A percentile compares a stretch with the other conserved stretches of the same genome.
Evolutionary conservation across 805 yeast species (phyloP).

Genomic region (Kodamaea kaohsiungensis): DNA sequence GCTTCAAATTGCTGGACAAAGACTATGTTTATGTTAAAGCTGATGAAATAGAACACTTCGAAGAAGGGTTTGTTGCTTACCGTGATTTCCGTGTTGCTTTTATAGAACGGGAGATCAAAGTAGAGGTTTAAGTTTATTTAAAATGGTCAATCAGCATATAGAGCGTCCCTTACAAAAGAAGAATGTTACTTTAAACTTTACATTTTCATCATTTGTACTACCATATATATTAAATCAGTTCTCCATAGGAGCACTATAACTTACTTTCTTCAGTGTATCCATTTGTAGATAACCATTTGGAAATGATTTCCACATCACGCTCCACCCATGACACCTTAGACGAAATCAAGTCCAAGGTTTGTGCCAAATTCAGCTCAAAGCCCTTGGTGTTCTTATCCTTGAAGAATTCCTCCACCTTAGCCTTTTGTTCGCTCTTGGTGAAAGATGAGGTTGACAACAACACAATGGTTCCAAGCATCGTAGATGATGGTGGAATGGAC

Average conservation of each 20-base stretch:
- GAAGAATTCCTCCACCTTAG: constrained; percentile 53
- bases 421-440: constrained; percentile 54
- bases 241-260: constrained; percentile 3
- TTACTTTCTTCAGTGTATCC: constrained; percentile 24
- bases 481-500: constrained; percentile 75
- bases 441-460: constrained; percentile 60
- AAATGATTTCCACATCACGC: constrained; percentile 52
- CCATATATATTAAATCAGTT: background rate
- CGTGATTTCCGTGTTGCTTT: constrained; percentile 44
- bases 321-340: constrained; percentile 58
- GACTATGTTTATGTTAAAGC: constrained; percentile 16
- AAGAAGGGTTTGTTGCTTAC: constrained; percentile 39
- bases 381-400: constrained; percentile 58
- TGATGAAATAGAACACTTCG: constrained; percentile 29
- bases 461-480: constrained; percentile 79
- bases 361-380: constrained; percentile 63
- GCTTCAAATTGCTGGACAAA: constrained; percentile 31
- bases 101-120: constrained; percentile 24
- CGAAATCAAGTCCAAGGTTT: constrained; percentile 59
- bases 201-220: background rate
- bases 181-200: no score
- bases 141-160: no score
- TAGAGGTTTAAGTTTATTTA: background rate
- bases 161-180: no score
- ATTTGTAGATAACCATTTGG: constrained; percentile 48